Evolutionary conservation across 2,329 filamentous ascomycete species (phyloP).

Genomic region (Pyrenochaeta sp.): DNA sequence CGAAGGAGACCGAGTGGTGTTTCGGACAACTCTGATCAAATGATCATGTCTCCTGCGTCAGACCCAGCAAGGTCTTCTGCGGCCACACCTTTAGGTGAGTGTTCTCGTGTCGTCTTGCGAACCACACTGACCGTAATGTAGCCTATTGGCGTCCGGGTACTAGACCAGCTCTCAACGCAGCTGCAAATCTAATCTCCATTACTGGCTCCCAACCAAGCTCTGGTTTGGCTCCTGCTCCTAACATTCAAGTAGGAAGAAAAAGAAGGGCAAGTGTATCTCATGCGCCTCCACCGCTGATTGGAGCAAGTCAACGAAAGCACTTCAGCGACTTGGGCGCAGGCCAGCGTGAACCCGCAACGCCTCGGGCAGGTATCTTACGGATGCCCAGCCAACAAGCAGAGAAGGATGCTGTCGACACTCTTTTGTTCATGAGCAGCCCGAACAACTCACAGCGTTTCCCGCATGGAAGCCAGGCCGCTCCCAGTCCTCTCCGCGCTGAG

Average conservation of each 20-base stretch:
- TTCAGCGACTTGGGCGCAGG: constrained; percentile 38
- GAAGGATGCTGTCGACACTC: constrained; percentile 80
- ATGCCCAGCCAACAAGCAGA: constrained; percentile 76
- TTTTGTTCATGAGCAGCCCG: constrained; percentile 83
- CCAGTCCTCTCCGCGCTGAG: constrained; percentile 40
- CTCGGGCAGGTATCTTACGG: constrained; percentile 63
- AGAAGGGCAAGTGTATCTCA: constrained; percentile 44
- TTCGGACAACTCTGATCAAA: constrained; percentile 46
- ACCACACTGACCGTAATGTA: constrained; percentile 12
- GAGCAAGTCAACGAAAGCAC: constrained; percentile 39
- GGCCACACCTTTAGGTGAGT: constrained; percentile 34
- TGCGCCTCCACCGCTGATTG: constrained; percentile 40
- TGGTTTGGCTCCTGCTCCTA: constrained; percentile 43
- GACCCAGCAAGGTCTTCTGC: constrained; percentile 32
- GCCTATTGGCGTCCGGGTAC: constrained; percentile 39
- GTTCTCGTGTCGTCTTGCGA: not conserved
- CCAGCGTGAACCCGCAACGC: constrained; percentile 36
- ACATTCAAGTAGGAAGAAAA: constrained; percentile 43
- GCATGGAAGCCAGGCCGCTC: constrained; percentile 33
- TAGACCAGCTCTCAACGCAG: constrained; percentile 35
- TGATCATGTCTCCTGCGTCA: constrained; percentile 43
- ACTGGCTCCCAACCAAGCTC: constrained; percentile 30
- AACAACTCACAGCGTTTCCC: constrained; percentile 64
- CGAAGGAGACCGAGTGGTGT: constrained; percentile 45
- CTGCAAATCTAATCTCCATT: constrained; percentile 37